Base-by-base conservation (phyloP, 306 rosid species). In the Prunus salicina region DNA sequence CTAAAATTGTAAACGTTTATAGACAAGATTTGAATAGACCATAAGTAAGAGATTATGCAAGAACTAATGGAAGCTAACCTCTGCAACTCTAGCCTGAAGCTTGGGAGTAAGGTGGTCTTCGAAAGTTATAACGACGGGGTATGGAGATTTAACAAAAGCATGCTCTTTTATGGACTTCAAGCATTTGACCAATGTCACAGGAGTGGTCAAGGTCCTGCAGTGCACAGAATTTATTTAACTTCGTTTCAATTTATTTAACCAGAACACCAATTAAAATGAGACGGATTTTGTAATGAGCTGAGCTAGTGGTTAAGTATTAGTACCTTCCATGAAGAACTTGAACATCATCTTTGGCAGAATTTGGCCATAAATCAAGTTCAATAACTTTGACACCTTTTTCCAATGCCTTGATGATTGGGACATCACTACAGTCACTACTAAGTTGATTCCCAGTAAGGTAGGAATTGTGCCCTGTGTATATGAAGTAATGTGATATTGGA, bases 401-500 rank as follows among this genome's bases (percentile, higher is more conserved):
- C 82, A 94, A 81, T 16, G 96, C 87, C 85, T 83, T 89, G 69
- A 90, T 92, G 71, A 94, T 89, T 51, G 98, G 98, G 49, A 74
- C 87, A 72, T 87, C 95, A 41, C 98, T 94, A 50, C 95, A 92
- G 63, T 90, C 95, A 67, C 98, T 92, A 85, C 93, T 94, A 16
- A 94, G 91, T 79, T 94, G 98, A 89, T 94, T 94, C 80, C 98
- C 98, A 53, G 97, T 91, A 2, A 94, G 87, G 76, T 94, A 94
- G 45, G 98, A 94, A 87, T 94, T 94, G 86, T 94, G 98, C 74
- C 98, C 98, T 78, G 98, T 94, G 67, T 91, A 90, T 90, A 92
- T 94, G 91, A 85, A 94, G 86, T 94, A 94, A 85, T 94, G 97
- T 76, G 98, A 91, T 64, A 91, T 80, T 18, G 98, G 98, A 64